Conservation (phyloP, 2,329 filamentous ascomycete species). For the Aspergillus candidus region DNA sequence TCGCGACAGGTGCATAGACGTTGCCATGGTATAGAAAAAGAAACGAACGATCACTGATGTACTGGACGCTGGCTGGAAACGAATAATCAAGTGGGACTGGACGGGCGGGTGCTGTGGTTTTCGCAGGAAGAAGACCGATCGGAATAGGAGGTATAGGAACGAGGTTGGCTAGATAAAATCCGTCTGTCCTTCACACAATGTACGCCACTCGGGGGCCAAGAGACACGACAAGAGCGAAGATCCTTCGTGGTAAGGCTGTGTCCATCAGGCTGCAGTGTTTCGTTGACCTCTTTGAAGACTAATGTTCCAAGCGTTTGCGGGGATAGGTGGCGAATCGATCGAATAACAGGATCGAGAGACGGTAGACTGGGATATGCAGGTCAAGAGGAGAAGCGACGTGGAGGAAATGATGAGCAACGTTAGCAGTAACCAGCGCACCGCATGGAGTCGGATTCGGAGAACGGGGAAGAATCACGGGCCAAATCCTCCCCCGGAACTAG, state of each 20-base stretch:
- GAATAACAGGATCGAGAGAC: neutral
- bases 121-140: neutral
- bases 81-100: no score
- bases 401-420: no score
- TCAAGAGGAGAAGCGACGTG: neutral
- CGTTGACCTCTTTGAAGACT: slow-evolving; percentile 4
- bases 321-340: slow-evolving; percentile 1
- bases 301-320: slow-evolving; percentile 1
- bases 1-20: slow-evolving; percentile 55
- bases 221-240: slow-evolving; percentile 5
- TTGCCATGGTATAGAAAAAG: slow-evolving; percentile 27
- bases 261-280: slow-evolving; percentile 27
- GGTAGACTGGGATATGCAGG: neutral
- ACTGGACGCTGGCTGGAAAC: no score
- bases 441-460: no score
- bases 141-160: no score
- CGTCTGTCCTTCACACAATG: neutral
- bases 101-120: no score
- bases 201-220: neutral
- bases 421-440: no score
- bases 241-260: slow-evolving; percentile 13
- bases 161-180: neutral
- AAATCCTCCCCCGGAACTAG: no score
- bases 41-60: no score
- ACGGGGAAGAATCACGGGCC: no score